Conservation (phyloP, 2,329 filamentous ascomycete genomes). For the Colletotrichum horii region DNA sequence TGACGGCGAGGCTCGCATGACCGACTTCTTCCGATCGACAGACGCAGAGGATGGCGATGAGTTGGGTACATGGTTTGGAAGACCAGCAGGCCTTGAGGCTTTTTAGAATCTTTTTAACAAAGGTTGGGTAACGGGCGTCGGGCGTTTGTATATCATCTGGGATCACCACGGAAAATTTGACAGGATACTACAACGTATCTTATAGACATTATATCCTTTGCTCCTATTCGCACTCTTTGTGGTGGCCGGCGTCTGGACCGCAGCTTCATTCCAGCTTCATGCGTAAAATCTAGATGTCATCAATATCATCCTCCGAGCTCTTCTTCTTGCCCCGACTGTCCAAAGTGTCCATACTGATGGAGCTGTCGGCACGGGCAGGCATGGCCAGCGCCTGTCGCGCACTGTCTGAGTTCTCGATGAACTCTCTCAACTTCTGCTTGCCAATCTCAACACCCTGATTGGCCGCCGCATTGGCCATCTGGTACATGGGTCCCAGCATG, state of each 20-base stretch:
- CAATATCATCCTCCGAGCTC: constrained; percentile 53
- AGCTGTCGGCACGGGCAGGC: constrained; percentile 55
- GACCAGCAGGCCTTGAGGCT: constrained; percentile 69
- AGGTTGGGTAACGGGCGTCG: background rate
- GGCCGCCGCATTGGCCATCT: constrained; percentile 90
- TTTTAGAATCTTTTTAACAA: constrained; percentile 53
- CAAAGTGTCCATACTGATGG: constrained; percentile 64
- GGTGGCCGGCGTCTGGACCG: constrained; percentile 12
- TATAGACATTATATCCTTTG: constrained; percentile 21
- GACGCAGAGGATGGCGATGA: constrained; percentile 62
- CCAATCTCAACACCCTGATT: constrained; percentile 88
- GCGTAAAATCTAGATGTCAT: constrained; percentile 56
- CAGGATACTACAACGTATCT: background rate
- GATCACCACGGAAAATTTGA: background rate
- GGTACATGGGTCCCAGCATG: constrained; percentile 92
- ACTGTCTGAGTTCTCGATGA: constrained; percentile 85
- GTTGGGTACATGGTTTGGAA: constrained; percentile 83
- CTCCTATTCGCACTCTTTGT: constrained; percentile 1
- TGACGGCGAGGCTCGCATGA: constrained; percentile 72
- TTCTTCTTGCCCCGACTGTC: constrained; percentile 64
- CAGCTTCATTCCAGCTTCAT: background rate
- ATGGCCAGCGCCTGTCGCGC: constrained; percentile 84
- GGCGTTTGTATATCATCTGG: background rate
- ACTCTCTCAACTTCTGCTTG: constrained; percentile 89
- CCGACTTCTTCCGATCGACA: constrained; percentile 70